A percentile compares a stretch with the other conserved stretches of the same genome.
These are phyloP conservation scores for Sporothrix dimorphospora DNA, from an alignment of 2,329 filamentous ascomycete species.

Conservation along the genomic window DNA sequence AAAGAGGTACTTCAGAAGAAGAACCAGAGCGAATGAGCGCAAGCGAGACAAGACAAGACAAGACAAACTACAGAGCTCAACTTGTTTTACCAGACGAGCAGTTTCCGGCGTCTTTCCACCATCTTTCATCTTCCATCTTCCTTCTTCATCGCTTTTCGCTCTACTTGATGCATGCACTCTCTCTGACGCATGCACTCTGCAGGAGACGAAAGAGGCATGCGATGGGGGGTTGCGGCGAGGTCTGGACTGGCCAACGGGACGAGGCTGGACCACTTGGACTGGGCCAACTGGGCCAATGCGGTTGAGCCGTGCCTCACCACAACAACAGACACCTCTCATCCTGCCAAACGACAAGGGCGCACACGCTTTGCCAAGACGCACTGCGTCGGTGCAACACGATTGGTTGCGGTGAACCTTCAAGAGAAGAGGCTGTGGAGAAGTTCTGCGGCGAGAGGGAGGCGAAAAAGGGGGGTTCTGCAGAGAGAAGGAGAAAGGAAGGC, in stretches of 20 bases:
- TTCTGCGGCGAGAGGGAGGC: background rate
- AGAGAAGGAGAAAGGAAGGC: background rate
- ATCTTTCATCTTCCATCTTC: background rate
- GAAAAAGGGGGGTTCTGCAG: background rate
- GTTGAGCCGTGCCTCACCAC: background rate
- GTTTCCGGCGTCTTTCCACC: background rate
- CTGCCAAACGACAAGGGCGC: background rate
- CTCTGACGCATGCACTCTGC: constrained; percentile 15
- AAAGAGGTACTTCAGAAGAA: background rate
- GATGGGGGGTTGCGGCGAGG: background rate
- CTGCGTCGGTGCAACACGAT: background rate
- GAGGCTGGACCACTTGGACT: background rate
- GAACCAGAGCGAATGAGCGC: background rate
- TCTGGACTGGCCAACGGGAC: background rate
- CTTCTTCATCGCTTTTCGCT: background rate
- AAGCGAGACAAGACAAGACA: background rate
- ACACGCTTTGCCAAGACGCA: background rate
- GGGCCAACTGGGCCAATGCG: constrained; percentile 8
- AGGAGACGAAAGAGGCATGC: background rate
- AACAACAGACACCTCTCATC: background rate
- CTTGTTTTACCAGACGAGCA: background rate
- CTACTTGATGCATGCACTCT: background rate
- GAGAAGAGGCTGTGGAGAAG: background rate
- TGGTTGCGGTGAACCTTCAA: background rate
- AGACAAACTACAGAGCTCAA: background rate